These are phyloP conservation scores for Ilex paraguariensis DNA, from an alignment of 305 asterid genomes.

Conservation along the genomic window DNA sequence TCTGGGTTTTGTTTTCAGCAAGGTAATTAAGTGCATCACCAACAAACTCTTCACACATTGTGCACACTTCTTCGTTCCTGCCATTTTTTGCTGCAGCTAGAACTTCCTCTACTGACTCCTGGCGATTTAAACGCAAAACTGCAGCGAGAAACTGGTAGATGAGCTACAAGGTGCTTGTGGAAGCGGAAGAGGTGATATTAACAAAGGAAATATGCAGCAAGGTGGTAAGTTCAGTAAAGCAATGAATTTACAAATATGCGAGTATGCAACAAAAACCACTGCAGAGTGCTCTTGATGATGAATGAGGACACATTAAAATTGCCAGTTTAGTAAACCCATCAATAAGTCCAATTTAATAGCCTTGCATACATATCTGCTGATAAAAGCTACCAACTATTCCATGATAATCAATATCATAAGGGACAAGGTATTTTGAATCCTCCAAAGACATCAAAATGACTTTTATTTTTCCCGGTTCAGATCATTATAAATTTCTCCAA, in stretches of 20 bases:
- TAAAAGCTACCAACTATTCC: too few species aligned
- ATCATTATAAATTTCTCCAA: too few species aligned
- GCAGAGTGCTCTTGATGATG: too few species aligned
- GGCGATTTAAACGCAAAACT: constrained; percentile 36
- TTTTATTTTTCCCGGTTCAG: too few species aligned
- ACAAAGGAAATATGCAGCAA: background rate
- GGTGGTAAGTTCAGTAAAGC: background rate
- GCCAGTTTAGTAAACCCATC: too few species aligned
- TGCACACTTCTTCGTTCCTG: constrained; percentile 47
- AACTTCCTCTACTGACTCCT: constrained; percentile 27
- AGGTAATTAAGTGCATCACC: constrained; percentile 64
- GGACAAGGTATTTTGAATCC: too few species aligned
- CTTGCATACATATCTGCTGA: too few species aligned
- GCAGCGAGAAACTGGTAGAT: constrained; percentile 17
- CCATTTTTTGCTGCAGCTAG: constrained; percentile 30
- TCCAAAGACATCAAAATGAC: too few species aligned
- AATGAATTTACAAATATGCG: background rate
- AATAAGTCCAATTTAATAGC: too few species aligned
- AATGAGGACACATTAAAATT: too few species aligned
- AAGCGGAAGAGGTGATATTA: background rate
- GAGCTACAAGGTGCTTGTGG: background rate
- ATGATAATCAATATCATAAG: too few species aligned
- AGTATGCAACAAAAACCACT: too few species aligned
- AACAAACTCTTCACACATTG: constrained; percentile 62
- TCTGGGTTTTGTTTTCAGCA: constrained; percentile 58